Base-by-base conservation (phyloP, 208 protist species). In the Leishmania martiniquensis region DNA sequence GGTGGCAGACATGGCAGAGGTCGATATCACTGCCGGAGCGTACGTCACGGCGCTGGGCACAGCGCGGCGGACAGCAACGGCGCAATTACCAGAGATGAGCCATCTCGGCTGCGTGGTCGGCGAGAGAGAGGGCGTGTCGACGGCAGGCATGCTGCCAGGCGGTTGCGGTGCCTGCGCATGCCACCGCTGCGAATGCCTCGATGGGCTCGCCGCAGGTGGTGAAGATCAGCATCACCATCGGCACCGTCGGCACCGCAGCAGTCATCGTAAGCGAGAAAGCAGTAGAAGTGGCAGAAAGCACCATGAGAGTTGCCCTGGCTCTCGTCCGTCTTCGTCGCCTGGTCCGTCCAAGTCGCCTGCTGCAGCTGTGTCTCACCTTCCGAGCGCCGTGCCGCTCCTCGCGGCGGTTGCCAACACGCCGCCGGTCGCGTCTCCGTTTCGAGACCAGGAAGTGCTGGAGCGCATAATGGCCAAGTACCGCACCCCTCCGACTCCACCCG, bases 1-100 rank as follows among this genome's bases (percentile, higher is more conserved):
- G 0, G 51, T 91, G 13, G 84, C 82, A 17, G 49, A 83, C 42
- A 69, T 87, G 69, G 75, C 74, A 22, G 91, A 93, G 34, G 86
- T 95, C 0, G 91, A 95, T 73, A 92, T 95, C 78, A 95, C 91
- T 0, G 76, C 70, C 4, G 85, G 85, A 1, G 42, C 52, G 49
- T 85, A 60, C 81, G 65, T 57, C n/a, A 78, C 71, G 15, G 59
- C 74, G 7, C 55, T 44, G 9, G 71, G 75, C 13, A 67, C 52
- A 29, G 32, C 77, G 52, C 73, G 78, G 55, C 77, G 73, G 5
- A 78, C 73, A 12, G 73, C 47, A 37, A 72, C 62, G 22, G 75
- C 66, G 37, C 60, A 80, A 6, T 44, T 83, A 1, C 79, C 79
- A 22, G 79, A 83, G 59, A 42, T 57, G 47, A n/a, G 45, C 4